phyloP scores from a whole-genome alignment of 176 grass and related monocot species.

The Luzula sylvatica region DNA sequence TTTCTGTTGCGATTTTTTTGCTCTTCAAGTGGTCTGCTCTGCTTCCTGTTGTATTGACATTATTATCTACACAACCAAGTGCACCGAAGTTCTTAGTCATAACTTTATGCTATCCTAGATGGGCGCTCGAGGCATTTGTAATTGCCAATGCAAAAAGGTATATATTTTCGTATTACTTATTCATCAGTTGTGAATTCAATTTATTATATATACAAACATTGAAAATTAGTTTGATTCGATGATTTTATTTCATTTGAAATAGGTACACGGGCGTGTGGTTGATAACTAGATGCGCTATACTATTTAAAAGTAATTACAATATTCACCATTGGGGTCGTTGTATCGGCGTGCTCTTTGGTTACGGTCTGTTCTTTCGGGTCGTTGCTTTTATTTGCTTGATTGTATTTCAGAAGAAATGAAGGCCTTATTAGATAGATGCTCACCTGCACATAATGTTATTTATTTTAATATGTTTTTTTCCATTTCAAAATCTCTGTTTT shows the following conservation, averaged over 20 bases:
- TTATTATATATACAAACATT: neutral
- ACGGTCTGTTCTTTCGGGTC: conserved; percentile 72
- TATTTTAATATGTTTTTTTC: too few species aligned
- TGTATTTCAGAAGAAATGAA: conserved; percentile 62
- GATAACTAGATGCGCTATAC: conserved; percentile 67
- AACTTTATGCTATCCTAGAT: conserved; percentile 67
- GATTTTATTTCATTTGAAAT: neutral
- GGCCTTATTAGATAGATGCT: neutral
- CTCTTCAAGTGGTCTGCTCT: conserved; percentile 63
- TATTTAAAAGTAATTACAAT: conserved; percentile 33
- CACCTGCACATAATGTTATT: neutral
- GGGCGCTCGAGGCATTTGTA: conserved; percentile 74
- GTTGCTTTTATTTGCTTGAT: conserved; percentile 63
- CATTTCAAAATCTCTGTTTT: too few species aligned
- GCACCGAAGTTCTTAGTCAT: conserved; percentile 33
- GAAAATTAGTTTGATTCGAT: neutral
- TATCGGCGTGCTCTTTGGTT: conserved; percentile 59
- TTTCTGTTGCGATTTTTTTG: neutral
- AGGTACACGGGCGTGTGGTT: conserved; percentile 91
- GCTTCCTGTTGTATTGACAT: conserved; percentile 61
- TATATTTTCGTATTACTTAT: neutral
- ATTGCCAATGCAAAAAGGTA: conserved; percentile 63
- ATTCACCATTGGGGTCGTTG: conserved; percentile 64
- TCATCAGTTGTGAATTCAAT: too few species aligned
- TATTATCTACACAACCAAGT: conserved; percentile 44